Base-by-base conservation (phyloP, 2,329 filamentous ascomycete species). In the Furcasterigmium furcatum region DNA sequence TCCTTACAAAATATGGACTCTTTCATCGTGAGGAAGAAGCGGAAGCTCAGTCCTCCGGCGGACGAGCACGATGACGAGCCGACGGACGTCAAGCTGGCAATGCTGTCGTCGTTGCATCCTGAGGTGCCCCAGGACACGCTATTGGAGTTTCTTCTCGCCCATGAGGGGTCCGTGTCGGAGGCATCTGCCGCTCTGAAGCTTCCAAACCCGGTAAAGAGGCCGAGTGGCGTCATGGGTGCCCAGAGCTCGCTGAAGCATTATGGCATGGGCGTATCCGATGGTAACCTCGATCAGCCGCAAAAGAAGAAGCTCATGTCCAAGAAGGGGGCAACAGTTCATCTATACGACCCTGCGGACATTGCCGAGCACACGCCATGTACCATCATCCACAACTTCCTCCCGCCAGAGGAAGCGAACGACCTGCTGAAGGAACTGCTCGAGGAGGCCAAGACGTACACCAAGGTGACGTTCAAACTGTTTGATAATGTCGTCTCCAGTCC, bases 351-450 rank as follows among this genome's bases (percentile, higher is more conserved):
- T 0, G 73, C 82, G 32, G 91, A 96, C 55, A 81, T 97, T 38
- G 86, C 88, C 41, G 76, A 80, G 20, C 80, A 95, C 59, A 96
- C 92, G 0, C 91, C 94, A 1, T 96, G 91, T 66, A 91, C 88
- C 10, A 87, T 97, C 53, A 83, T 96, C 45, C 91, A 95, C 65
- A 94, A 96, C 58, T 96, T 97, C 55, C 73, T 99, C 1, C 83
- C 89, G 0, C 24, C 74, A 0, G 72, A 84, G 2, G 75, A 87
- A 47, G 92, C 94, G 32, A 85, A 90, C 52, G 73, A 76, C 1
- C 73, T 99, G 12, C 72, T 97, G 1, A 63, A 66, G 25, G 91
- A 97, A 61, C 74, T 97, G 30, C 67, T 96, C 1, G 67, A 76
- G 2, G 90, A 96, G 65, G 77, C 87, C 1, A 70, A 78, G 19